Evolutionary conservation across 1,139 yeast genomes (phyloP), one percentile per base, ranked within the genome.

Genomic region (Geotrichum klebahnii): DNA sequence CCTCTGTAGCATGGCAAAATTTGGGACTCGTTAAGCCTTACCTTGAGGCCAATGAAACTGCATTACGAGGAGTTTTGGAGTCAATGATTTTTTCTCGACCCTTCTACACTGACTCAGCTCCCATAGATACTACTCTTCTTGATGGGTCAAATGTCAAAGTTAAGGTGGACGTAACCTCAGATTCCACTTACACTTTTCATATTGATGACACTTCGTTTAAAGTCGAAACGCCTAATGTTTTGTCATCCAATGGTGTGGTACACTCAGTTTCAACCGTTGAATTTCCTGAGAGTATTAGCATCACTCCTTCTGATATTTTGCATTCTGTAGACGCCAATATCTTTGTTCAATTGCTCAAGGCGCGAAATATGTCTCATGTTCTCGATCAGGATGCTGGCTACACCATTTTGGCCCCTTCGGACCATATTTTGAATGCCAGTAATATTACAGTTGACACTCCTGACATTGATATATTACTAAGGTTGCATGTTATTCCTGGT

Each of bases 221-320:
- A 26, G 55, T 64, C 2, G 71, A 74, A 46, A 75, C 79, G 53
- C 72, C 80, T 1, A 97, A 92, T 63, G 75, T 88, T 6, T 64
- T 92, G 16, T 90, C 86, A 64, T 81, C 79, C 55, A 83, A 84
- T 61, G 98, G 97, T 0, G 96, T 90, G 0, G 78, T 87, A 1
- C 97, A 89, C 63, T 80, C 90, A 1, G 70, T 85, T 4, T 69
- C 74, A 41, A 66, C 74, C 9, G 72, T 87, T 0, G 61, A 79
- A 1, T 67, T 88, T 8, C 96, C 97, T 0, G 65, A 68, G 0
- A 66, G 70, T 29, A 67, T 90, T 29, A 65, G 71, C 8, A 76
- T 92, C 3, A 67, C 82, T 0, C 68, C 86, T 16, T 50, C 57
- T 1, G 84, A 87, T 50, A 71, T 92, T 46, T 69, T 90, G 0